Conservation (phyloP, 2,329 filamentous ascomycete species). For the Diaporthe sp. region DNA sequence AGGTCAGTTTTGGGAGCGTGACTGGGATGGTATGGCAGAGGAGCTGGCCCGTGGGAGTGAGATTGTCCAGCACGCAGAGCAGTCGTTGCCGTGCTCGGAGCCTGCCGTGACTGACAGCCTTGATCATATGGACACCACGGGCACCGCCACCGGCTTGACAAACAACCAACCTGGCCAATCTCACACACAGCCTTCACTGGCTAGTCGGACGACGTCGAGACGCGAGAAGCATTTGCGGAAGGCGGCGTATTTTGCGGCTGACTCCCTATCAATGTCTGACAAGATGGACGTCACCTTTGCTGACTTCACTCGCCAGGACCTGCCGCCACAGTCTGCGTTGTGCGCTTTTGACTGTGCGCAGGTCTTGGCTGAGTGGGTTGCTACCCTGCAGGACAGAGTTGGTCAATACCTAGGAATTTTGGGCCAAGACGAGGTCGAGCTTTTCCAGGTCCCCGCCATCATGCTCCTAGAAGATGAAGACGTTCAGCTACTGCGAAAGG, state of each 20-base stretch:
- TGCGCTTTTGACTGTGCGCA: constrained; percentile 96
- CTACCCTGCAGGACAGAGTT: constrained; percentile 93
- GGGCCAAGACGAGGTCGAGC: constrained; percentile 85
- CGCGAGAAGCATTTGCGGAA: constrained; percentile 91
- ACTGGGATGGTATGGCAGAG: constrained; percentile 92
- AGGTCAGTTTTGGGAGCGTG: constrained; percentile 93
- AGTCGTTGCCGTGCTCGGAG: constrained; percentile 60
- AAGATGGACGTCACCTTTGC: constrained; percentile 88
- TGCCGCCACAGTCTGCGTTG: constrained; percentile 91
- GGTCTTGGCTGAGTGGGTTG: constrained; percentile 94
- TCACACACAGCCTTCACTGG: constrained; percentile 53
- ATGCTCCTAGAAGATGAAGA: constrained; percentile 96
- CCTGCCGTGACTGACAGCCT: constrained; percentile 47
- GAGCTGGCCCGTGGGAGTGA: constrained; percentile 86
- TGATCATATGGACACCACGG: constrained; percentile 56
- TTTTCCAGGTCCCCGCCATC: constrained; percentile 84
- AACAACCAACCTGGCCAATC: constrained; percentile 67
- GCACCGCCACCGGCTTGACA: constrained; percentile 61
- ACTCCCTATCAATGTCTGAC: constrained; percentile 90
- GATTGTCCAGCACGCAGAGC: constrained; percentile 79
- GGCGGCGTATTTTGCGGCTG: constrained; percentile 95
- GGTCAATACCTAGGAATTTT: constrained; percentile 89
- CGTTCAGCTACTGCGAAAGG: constrained; percentile 84
- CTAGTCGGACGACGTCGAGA: constrained; percentile 70
- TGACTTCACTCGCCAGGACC: constrained; percentile 85